Percentiles rank a stretch among this genome's conserved stretches.
phyloP scores from a whole-genome alignment of 2,329 filamentous ascomycete genomes.

The Ambrosiella cleistominuta region DNA sequence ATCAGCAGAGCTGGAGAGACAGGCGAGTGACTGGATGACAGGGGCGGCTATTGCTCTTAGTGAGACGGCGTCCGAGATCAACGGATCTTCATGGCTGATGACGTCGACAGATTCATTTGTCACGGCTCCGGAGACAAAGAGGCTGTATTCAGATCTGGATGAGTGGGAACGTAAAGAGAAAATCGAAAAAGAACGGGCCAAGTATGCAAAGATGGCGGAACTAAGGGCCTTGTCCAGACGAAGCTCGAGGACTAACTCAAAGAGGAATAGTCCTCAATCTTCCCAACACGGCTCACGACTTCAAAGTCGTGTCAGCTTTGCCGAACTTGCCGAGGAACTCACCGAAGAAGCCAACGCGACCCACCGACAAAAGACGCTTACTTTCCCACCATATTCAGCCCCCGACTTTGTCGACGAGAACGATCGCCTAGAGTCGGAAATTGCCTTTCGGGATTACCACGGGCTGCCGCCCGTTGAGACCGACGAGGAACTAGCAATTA shows the following conservation, averaged over 20 bases:
- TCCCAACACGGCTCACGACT: slow-evolving; percentile 4
- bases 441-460: slow-evolving; percentile 1
- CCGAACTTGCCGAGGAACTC: slow-evolving; percentile 13
- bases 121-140: neutral
- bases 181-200: slow-evolving; percentile 23
- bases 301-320: slow-evolving; percentile 29
- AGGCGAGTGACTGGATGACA: slow-evolving; percentile 47
- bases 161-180: slow-evolving; percentile 29
- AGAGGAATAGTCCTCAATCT: neutral
- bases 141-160: slow-evolving; percentile 24
- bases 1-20: slow-evolving; percentile 20
- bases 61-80: slow-evolving; percentile 45
- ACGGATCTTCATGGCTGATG: slow-evolving; percentile 53
- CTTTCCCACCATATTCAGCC: slow-evolving; percentile 20
- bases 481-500: slow-evolving; percentile 41
- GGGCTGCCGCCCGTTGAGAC: slow-evolving; percentile 26
- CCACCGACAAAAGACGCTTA: neutral
- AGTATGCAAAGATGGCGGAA: slow-evolving; percentile 2
- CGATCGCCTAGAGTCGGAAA: slow-evolving; percentile 34
- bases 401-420: slow-evolving; percentile 48
- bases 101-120: slow-evolving; percentile 26
- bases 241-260: slow-evolving; percentile 4
- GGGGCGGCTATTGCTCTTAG: slow-evolving; percentile 45
- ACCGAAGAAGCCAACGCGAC: neutral
- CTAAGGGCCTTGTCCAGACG: slow-evolving; percentile 1